A percentile compares a stretch with the other conserved stretches of the same genome.
Conservation (phyloP, 805 yeast genomes). For the Candida schatavii region DNA sequence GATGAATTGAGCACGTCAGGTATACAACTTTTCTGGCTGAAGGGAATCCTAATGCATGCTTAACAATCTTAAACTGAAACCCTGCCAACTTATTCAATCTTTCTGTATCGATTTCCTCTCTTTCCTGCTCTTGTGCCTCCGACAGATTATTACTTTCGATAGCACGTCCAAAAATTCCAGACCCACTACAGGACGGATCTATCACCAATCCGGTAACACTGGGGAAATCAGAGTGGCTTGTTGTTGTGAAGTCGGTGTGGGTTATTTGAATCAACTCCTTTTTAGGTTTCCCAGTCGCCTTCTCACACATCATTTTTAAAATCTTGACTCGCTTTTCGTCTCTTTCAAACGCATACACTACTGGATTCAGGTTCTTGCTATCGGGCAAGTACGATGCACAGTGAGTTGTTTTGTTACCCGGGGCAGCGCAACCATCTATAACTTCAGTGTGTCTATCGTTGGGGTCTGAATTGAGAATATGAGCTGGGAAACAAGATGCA, state of each 20-base stretch:
- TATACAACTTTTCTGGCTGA: conserved; percentile 76
- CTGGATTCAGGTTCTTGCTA: conserved; percentile 18
- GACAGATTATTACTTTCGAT: conserved; percentile 42
- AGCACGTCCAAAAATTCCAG: conserved; percentile 94
- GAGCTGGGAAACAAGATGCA: conserved; percentile 95
- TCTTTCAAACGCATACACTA: conserved; percentile 83
- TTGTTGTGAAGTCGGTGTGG: conserved; percentile 63
- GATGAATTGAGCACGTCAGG: conserved; percentile 93
- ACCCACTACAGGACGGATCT: conserved; percentile 97
- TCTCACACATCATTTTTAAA: conserved; percentile 71
- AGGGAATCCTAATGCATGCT: conserved; percentile 85
- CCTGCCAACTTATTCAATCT: conserved; percentile 73
- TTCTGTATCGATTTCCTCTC: conserved; percentile 46
- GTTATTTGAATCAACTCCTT: conserved; percentile 45
- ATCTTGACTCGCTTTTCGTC: conserved; percentile 70
- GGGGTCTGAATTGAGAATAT: conserved; percentile 60
- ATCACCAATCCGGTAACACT: conserved; percentile 79
- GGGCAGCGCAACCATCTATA: conserved; percentile 96
- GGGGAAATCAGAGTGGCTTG: conserved; percentile 55
- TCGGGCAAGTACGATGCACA: conserved; percentile 61
- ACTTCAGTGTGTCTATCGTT: conserved; percentile 51
- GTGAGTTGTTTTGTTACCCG: conserved; percentile 97
- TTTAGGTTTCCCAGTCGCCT: conserved; percentile 47
- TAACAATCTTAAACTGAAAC: conserved; percentile 84
- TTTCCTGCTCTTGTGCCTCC: conserved; percentile 32